Evolutionary conservation across 78 protist species (phyloP), one percentile per base, ranked within the genome.

Genomic region (Cavenderia fasciculata): DNA sequence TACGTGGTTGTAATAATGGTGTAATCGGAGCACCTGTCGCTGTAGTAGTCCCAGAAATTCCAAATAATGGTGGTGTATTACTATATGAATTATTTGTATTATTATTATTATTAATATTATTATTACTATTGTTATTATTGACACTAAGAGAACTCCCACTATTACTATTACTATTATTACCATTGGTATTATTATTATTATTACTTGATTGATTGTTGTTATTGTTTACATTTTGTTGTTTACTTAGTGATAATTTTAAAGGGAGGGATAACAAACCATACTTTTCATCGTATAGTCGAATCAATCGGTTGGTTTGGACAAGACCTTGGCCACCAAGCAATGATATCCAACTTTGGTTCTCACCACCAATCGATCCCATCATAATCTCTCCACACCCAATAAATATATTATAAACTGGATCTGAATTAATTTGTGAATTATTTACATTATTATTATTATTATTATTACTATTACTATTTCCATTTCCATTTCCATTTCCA

Each of bases 391-490:
- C 87, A 65, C 27, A 65, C 10, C 68, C 44, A 14, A 78, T 43
- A 40, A 25, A 78, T 14, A 78, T 78, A 51, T 78, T 78, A 40
- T 65, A 78, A 10, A 78, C 31, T 62, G 74, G 87, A 62, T 78
- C 87, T 23, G n/a, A 18, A 11, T 27, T 5, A 11, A 3, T 27
- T 3, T 25, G n/a, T 57, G n/a, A 57, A 27, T 27, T 4, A 27
- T 23, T 27, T 57, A 3, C 27, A 52, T 52, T 3, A 52, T 19
- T 52, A 57, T 23, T 57, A 25, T 57, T 57, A 10, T 27, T 57
- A 36, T 8, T 57, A 23, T 27, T 23, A 23, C 34, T 57, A 27
- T 57, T 57, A 57, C 27, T 57, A 11, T 11, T 10, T 27, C 27
- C 27, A 52, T 52, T 57, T 23, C 6, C 33, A 57, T 57, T 27